Percentiles rank a stretch among this genome's conserved stretches.
These are phyloP conservation scores for Candida sp. DNA, from an alignment of 1,139 yeast species.

Conservation along the genomic window DNA sequence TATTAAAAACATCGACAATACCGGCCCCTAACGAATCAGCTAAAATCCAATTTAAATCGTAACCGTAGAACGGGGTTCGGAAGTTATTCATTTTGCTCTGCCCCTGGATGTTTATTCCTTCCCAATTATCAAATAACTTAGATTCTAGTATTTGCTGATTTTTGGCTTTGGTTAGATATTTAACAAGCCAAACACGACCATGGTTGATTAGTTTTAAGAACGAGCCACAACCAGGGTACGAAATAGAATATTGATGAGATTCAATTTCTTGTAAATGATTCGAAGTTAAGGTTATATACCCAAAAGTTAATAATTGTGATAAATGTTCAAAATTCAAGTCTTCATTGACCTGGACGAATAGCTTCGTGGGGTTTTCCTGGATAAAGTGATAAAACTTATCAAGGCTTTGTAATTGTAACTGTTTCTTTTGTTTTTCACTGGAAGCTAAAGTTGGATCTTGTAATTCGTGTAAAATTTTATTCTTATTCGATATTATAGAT, in stretches of 20 bases:
- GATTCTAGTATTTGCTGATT: slow-evolving; percentile 55
- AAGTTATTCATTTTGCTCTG: slow-evolving; percentile 38
- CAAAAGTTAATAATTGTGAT: slow-evolving; percentile 40
- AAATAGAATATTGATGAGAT: slow-evolving; percentile 40
- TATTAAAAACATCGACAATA: slow-evolving; percentile 57
- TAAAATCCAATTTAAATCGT: slow-evolving; percentile 58
- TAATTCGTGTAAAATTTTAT: neutral
- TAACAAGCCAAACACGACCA: slow-evolving; percentile 51
- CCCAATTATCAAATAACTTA: slow-evolving; percentile 48
- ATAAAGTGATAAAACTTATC: slow-evolving; percentile 22
- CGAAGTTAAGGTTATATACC: slow-evolving; percentile 53
- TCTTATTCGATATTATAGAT: neutral
- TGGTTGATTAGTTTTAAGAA: slow-evolving; percentile 45
- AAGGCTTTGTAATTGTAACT: slow-evolving; percentile 11
- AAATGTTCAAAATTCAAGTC: slow-evolving; percentile 26
- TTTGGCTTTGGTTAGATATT: slow-evolving; percentile 36
- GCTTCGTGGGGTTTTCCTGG: slow-evolving; percentile 23
- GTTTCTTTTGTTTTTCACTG: slow-evolving; percentile 5
- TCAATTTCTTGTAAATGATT: slow-evolving; percentile 48
- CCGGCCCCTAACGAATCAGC: slow-evolving; percentile 73
- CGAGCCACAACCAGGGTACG: slow-evolving; percentile 64
- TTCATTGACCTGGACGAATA: slow-evolving; percentile 23
- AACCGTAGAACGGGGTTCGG: slow-evolving; percentile 58
- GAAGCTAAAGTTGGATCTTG: neutral
- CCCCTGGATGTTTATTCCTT: slow-evolving; percentile 28